A percentile compares a stretch with the other conserved stretches of the same genome.
phyloP scores from a whole-genome alignment of 176 grass and related monocot species.

The Oryza coarctata region DNA sequence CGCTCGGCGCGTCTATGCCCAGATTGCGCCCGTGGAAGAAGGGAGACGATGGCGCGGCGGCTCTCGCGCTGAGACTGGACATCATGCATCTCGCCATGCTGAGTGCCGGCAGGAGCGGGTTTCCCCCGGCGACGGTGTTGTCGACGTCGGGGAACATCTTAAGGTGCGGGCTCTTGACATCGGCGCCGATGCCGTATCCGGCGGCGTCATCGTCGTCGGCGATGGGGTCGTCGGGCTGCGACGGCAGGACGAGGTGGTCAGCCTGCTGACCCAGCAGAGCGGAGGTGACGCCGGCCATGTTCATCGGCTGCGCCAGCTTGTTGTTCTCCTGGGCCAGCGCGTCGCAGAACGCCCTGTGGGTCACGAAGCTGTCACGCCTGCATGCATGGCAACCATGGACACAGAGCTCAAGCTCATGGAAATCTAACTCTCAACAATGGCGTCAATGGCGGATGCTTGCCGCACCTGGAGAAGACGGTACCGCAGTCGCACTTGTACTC shows the following conservation, averaged over 20 bases:
- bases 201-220: background rate
- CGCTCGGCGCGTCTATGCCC: background rate
- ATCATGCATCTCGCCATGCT: slow-evolving; percentile 52
- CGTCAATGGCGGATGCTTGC: no score
- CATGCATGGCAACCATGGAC: background rate
- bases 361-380: slow-evolving; percentile 80
- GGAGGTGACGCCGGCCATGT: slow-evolving; percentile 65
- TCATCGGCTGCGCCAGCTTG: slow-evolving; percentile 56
- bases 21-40: background rate
- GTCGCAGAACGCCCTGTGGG: slow-evolving; percentile 72
- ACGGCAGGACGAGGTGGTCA: background rate
- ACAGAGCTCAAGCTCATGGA: background rate
- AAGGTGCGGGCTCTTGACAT: slow-evolving; percentile 43
- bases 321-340: slow-evolving; percentile 64
- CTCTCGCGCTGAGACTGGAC: slow-evolving; percentile 36
- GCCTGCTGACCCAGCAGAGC: slow-evolving; percentile 49
- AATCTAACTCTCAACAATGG: background rate
- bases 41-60: background rate
- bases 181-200: background rate
- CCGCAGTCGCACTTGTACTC: slow-evolving; percentile 97
- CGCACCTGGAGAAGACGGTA: slow-evolving; percentile 90
- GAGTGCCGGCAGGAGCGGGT: background rate
- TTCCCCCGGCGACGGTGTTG: background rate
- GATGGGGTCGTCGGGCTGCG: background rate
- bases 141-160: slow-evolving; percentile 24